These are phyloP conservation scores for Litsea cubeba DNA, from an alignment of 164 flowering plant genomes.

Conservation along the genomic window DNA sequence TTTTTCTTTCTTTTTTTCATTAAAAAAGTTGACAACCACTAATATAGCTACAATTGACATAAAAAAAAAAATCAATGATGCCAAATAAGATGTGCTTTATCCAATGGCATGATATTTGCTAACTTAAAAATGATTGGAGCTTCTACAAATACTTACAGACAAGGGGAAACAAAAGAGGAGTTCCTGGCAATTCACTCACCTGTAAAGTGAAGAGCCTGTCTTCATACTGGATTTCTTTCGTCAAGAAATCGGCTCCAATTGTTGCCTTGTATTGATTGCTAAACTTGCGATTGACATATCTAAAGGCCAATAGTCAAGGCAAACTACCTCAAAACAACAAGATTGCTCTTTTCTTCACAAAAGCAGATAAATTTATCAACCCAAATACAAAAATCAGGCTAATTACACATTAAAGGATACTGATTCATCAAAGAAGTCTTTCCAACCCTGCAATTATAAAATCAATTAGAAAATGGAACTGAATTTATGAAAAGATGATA, in stretches of 20 bases:
- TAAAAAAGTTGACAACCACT: no score
- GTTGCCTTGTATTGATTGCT: slow-evolving; percentile 89
- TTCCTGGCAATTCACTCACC: slow-evolving; percentile 26
- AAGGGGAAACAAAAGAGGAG: no score
- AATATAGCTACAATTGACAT: no score
- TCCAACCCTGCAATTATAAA: not conserved
- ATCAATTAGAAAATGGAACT: not conserved
- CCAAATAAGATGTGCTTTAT: no score
- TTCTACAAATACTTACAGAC: no score
- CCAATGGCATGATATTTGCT: no score
- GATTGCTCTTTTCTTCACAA: not conserved
- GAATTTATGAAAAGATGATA: not conserved
- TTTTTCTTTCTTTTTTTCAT: no score
- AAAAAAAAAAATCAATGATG: no score
- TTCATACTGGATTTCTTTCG: slow-evolving; percentile 81
- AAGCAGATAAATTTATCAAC: not conserved
- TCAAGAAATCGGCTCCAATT: slow-evolving; percentile 84
- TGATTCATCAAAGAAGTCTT: not conserved
- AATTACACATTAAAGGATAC: not conserved
- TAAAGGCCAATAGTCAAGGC: slow-evolving; percentile 13
- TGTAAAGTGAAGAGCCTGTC: slow-evolving; percentile 82
- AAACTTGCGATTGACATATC: slow-evolving; percentile 83
- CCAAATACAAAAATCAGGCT: not conserved
- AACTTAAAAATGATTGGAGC: no score
- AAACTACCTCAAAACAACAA: not conserved